phyloP scores from a whole-genome alignment of 768 basidiomycete species.

The Holtermannia corniformis region DNA sequence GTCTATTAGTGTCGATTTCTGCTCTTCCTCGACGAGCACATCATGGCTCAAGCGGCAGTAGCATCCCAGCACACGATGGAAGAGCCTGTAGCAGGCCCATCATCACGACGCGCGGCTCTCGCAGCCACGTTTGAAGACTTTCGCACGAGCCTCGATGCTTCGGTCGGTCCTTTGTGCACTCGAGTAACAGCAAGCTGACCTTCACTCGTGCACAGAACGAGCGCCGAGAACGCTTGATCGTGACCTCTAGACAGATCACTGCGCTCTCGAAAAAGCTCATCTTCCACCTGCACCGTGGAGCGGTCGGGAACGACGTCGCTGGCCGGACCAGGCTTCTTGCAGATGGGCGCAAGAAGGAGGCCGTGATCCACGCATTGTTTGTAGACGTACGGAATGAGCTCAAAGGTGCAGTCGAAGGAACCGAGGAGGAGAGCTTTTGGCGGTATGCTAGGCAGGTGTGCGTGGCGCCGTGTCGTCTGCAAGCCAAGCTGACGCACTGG shows the following conservation, averaged over 20 bases:
- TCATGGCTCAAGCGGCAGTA: not conserved
- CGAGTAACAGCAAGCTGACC: not conserved
- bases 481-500: slow-evolving; percentile 51
- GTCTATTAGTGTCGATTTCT: too few relatives aligned
- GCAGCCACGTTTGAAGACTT: slow-evolving; percentile 29
- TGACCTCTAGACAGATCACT: slow-evolving; percentile 77
- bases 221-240: slow-evolving; percentile 79
- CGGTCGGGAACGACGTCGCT: slow-evolving; percentile 22
- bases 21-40: too few relatives aligned
- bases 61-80: slow-evolving; percentile 10
- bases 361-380: slow-evolving; percentile 59
- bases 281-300: slow-evolving; percentile 75
- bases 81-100: slow-evolving; percentile 14
- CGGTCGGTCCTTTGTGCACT: slow-evolving; percentile 15
- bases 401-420: slow-evolving; percentile 8
- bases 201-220: slow-evolving; percentile 52
- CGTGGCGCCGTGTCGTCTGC: slow-evolving; percentile 8
- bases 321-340: slow-evolving; percentile 30
- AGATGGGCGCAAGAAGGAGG: slow-evolving; percentile 50
- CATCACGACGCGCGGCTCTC: slow-evolving; percentile 24
- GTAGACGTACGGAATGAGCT: slow-evolving; percentile 48
- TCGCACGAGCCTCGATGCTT: slow-evolving; percentile 25
- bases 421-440: slow-evolving; percentile 26
- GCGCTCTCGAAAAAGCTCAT: slow-evolving; percentile 87
- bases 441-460: slow-evolving; percentile 36